Base-by-base conservation (phyloP, 2,329 filamentous ascomycete genomes). In the Phialocephala sp. region DNA sequence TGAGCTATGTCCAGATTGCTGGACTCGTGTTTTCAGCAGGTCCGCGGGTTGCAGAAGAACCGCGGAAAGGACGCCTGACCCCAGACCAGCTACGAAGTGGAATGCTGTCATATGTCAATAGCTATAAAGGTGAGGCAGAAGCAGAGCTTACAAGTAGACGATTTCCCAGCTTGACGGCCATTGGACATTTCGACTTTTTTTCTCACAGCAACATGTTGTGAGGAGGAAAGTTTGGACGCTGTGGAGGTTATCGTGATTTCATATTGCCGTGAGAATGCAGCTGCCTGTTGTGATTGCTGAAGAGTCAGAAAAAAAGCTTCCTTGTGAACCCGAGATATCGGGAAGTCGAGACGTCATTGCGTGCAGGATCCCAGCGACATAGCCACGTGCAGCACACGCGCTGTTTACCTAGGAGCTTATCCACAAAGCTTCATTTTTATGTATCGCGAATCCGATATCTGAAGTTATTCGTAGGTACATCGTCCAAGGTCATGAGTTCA, bases 1-100 rank as follows among this genome's bases (percentile, higher is more conserved):
- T 2, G 92, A 88, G 70, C 87, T 85, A 52, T 86, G 84, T 58
- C 88, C 88, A 39, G 92, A 92, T 79, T 98, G 95, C 77, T 99
- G 95, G 47, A 98, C 89, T 56, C 95, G 90, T 36, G 95, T 99
- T 80, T 99, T 99, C 77, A 99, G 88, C 4, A 99, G 89, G 80
- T 99, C 95, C 74, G 95, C 91, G 32, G 95, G 95, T 79, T 99
- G 95, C 18, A 99, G 87, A 63, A 98, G 88, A 66, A 97, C 89
- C 63, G 95, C 94, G 60, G 93, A 95, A 70, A 92, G 87, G 59
- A 97, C 85, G 73, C 95, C 95, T 8, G 94, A 97, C 74, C 88
- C 87, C 63, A 98, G 87, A 69, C 95, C 95, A 69, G 94, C 94
- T 71, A 90, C 80, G 78, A 98, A 97, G 81, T 98, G 95, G 77